phyloP scores from a whole-genome alignment of 345 rosid genomes.

The Eucalyptus erythrocorys region DNA sequence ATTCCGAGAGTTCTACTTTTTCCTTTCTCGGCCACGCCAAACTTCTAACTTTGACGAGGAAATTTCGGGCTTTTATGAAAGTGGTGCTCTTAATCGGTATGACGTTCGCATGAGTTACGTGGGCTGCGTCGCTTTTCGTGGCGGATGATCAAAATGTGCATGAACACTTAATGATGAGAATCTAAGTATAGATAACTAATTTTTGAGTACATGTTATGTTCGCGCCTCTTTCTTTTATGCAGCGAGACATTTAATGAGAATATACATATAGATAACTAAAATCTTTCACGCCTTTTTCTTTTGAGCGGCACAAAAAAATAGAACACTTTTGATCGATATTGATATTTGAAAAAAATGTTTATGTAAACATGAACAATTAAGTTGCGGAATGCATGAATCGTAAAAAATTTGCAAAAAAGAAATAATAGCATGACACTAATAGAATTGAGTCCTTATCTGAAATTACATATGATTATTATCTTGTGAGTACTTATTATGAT shows the following conservation, averaged over 20 bases:
- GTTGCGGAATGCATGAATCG: not conserved
- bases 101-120: not conserved
- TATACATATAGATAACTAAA: not conserved
- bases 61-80: not conserved
- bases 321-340: not conserved
- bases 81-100: too few relatives aligned
- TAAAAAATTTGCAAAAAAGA: not conserved
- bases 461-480: not conserved
- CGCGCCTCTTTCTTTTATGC: not conserved
- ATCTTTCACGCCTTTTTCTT: not conserved
- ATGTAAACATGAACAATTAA: not conserved
- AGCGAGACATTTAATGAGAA: not conserved
- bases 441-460: fast-evolving
- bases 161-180: not conserved
- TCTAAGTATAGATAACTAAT: not conserved
- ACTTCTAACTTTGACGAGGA: not conserved
- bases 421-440: not conserved
- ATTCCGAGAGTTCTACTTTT: not conserved
- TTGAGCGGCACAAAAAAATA: fast-evolving
- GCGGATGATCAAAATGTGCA: not conserved
- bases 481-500: not conserved
- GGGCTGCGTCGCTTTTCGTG: not conserved
- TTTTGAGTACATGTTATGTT: not conserved
- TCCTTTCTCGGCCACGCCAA: not conserved
- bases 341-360: fast-evolving